phyloP scores from a whole-genome alignment of 257 asterid genomes.

The Solanum tarapatanum region DNA sequence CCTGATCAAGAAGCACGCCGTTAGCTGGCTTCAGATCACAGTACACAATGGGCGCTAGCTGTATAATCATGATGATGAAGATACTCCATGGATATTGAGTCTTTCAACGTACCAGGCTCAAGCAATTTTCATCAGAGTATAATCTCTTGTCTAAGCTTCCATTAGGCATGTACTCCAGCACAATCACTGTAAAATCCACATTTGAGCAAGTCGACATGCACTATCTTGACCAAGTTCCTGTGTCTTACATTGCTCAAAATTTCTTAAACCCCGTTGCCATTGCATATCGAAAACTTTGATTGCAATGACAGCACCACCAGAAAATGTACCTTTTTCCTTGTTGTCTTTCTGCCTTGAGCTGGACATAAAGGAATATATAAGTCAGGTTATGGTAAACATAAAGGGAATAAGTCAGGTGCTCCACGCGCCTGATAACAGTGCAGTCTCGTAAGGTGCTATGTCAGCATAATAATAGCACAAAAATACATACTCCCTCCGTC shows the following conservation, averaged over 20 bases:
- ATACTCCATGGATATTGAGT: slow-evolving; percentile 27
- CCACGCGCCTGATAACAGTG: no score
- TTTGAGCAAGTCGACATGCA: slow-evolving; percentile 25
- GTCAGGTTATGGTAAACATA: background rate
- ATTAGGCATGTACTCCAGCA: slow-evolving; percentile 33
- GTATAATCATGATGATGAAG: slow-evolving; percentile 24
- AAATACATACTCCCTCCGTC: no score
- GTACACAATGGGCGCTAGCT: slow-evolving; percentile 18
- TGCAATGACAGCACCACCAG: slow-evolving; percentile 4
- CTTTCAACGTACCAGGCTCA: slow-evolving; percentile 12
- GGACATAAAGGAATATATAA: slow-evolving; percentile 12
- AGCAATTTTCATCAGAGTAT: slow-evolving; percentile 1
- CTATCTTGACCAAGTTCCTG: slow-evolving; percentile 26
- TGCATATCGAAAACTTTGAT: slow-evolving; percentile 24
- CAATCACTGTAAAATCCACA: slow-evolving; percentile 30
- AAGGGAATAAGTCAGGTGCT: no score
- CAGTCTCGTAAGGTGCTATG: no score
- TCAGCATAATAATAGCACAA: no score
- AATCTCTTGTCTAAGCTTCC: slow-evolving; percentile 26
- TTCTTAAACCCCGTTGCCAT: slow-evolving; percentile 4
- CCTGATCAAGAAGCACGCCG: slow-evolving; percentile 34
- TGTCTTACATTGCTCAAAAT: slow-evolving; percentile 24
- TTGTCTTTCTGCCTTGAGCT: background rate
- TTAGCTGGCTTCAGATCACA: slow-evolving; percentile 39
- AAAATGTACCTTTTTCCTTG: slow-evolving; percentile 1